Evolutionary conservation across 1,284 basidiomycete species (phyloP).

Genomic region (Fomes fomentarius): DNA sequence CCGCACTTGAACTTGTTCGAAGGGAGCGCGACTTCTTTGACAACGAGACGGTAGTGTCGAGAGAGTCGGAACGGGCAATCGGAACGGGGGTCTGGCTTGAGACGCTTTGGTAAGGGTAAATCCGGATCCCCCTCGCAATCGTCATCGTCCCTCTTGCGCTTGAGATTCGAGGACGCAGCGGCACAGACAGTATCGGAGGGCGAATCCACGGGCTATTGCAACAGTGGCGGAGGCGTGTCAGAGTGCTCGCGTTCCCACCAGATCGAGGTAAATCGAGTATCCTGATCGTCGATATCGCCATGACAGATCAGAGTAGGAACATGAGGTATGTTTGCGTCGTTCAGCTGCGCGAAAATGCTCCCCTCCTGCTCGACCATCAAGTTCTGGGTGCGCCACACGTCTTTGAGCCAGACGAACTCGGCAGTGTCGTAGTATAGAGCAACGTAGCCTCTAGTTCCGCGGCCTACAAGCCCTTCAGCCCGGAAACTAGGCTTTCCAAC

Average conservation of each 20-base stretch:
- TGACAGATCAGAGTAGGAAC: not conserved
- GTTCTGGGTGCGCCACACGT: not conserved
- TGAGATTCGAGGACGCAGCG: no score
- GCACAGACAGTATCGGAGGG: no score
- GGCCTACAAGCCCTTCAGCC: not conserved
- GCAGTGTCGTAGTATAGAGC: not conserved
- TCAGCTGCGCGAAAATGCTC: not conserved
- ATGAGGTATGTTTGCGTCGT: not conserved
- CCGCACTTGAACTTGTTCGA: no score
- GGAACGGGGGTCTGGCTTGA: no score
- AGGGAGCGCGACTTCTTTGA: no score
- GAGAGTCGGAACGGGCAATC: no score
- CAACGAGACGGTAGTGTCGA: no score
- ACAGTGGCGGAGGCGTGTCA: no score
- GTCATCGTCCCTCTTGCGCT: no score
- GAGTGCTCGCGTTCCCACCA: not conserved
- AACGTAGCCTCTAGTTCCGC: conserved; percentile 1
- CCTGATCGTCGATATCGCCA: not conserved
- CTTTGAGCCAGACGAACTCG: conserved; percentile 3
- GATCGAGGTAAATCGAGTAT: not conserved
- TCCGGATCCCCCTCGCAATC: no score
- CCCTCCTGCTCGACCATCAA: not conserved
- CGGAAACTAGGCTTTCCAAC: not conserved
- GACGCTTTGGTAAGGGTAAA: no score
- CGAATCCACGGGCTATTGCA: no score